Evolutionary conservation across 805 yeast species (phyloP).

Genomic region (Myxozyma vanderwaltii): DNA sequence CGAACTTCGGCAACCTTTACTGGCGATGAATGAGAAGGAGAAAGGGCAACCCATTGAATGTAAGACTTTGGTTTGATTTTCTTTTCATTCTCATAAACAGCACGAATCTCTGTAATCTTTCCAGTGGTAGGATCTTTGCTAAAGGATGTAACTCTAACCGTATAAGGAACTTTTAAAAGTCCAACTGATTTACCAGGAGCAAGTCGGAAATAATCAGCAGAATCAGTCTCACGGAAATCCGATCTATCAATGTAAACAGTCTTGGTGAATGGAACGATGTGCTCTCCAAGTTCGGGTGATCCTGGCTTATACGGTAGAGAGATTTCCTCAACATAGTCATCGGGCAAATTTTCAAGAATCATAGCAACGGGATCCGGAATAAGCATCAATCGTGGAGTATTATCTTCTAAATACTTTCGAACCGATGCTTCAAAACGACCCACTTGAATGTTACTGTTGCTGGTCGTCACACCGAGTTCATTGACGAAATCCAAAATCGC

Average conservation of each 20-base stretch:
- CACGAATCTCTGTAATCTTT: constrained; percentile 68
- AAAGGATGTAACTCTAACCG: constrained; percentile 67
- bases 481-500: constrained; percentile 91
- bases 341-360: constrained; percentile 77
- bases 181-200: constrained; percentile 97
- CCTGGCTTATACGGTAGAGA: constrained; percentile 92
- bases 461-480: constrained; percentile 95
- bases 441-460: constrained; percentile 87
- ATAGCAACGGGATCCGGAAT: constrained; percentile 83
- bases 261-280: constrained; percentile 76
- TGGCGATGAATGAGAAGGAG: constrained; percentile 62
- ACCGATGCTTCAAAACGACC: constrained; percentile 87
- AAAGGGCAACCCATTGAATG: constrained; percentile 93
- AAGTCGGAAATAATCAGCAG: constrained; percentile 81
- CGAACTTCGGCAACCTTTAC: constrained; percentile 73
- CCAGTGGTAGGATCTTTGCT: constrained; percentile 64
- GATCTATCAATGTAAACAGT: constrained; percentile 80
- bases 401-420: constrained; percentile 81
- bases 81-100: constrained; percentile 72
- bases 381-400: constrained; percentile 95
- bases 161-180: constrained; percentile 84
- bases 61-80: constrained; percentile 85
- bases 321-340: constrained; percentile 68
- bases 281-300: constrained; percentile 68
- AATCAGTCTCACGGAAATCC: constrained; percentile 74